Evolutionary conservation across 108 stramenopile species (phyloP), one percentile per base, ranked within the genome.

Genomic region (Fistulifera pelliculosa): DNA sequence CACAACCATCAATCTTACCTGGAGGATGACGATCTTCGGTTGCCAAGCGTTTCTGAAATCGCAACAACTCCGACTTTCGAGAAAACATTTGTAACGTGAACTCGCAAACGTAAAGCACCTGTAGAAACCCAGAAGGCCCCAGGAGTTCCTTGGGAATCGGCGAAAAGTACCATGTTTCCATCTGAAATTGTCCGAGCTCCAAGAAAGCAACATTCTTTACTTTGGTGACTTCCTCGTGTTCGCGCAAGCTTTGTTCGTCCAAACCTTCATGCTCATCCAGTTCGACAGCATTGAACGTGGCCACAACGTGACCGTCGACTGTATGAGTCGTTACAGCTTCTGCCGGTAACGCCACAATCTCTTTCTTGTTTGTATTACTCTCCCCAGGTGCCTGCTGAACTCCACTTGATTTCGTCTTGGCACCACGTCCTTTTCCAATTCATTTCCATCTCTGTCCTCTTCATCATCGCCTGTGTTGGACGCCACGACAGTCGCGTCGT

Each of bases 141-240:
- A 94, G 61, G 42, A 90, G 79, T 64, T 99, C 96, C 60, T 97
- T 94, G 14, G 99, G 99, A 49, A 96, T 68, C 13, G 99, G 97
- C 15, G 90, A 93, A 76, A 94, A 99, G 72, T 98, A 99, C 96
- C 97, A 98, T 11, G 94, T 95, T 61, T 96, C 95, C 93, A 96
- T 96, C 58, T 79, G 89, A 71, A 31, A 71, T 47, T 58, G 49
- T 8, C 96, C 98, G 42, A 99, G 55, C 61, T 98, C 94, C 4
- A 99, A 50, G 47, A 72, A 77, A 14, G 81, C 76, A 6, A 99
- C 91, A 76, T 99, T 99, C 62, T 97, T 95, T 1, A 95, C 90
- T 60, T 98, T 99, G 28, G 98, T 99, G 21, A 98, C 94, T 62
- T 99, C 96, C 70, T 99, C 98, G 73, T 97, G 95, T 61, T 99